Conservation (phyloP, 2,329 filamentous ascomycete species). For the Epichloe gansuensis region DNA sequence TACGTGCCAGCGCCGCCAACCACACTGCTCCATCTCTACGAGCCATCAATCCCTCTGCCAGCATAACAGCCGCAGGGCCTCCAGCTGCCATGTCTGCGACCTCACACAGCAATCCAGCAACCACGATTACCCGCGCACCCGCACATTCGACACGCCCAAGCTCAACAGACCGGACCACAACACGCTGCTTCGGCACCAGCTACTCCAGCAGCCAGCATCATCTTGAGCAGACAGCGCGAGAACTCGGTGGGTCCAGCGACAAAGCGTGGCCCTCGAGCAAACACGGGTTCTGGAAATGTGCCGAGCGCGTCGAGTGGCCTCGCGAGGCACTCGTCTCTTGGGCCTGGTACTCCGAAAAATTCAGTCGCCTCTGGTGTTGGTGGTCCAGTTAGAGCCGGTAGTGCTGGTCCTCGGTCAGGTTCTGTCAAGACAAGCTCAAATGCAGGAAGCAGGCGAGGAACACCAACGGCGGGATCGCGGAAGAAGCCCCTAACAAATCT, state of each 20-base stretch:
- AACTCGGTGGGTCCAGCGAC: conserved; percentile 47
- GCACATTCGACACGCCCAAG: conserved; percentile 37
- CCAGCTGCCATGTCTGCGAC: conserved; percentile 16
- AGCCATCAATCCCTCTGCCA: conserved; percentile 31
- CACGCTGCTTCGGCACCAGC: conserved; percentile 45
- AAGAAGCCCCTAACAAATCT: conserved; percentile 47
- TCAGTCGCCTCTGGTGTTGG: conserved; percentile 13
- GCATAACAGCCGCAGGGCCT: conserved; percentile 15
- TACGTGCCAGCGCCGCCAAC: conserved; percentile 47
- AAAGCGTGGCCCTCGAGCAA: conserved; percentile 41
- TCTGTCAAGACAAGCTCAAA: conserved; percentile 31
- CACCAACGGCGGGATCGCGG: conserved; percentile 29
- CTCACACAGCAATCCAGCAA: conserved; percentile 27
- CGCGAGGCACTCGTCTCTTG: conserved; percentile 50
- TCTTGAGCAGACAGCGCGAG: conserved; percentile 44
- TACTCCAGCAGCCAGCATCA: conserved; percentile 48
- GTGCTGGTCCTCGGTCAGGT: conserved; percentile 43
- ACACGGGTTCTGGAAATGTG: conserved; percentile 32
- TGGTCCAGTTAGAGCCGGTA: conserved; percentile 38
- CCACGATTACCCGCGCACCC: conserved; percentile 30
- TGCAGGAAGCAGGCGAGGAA: conserved; percentile 34
- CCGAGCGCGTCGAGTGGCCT: conserved; percentile 44
- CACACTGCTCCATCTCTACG: conserved; percentile 28
- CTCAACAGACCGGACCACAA: conserved; percentile 25
- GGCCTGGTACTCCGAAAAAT: conserved; percentile 49